Conservation (phyloP, 306 rosid species). For the peach (Prunus persica) region DNA sequence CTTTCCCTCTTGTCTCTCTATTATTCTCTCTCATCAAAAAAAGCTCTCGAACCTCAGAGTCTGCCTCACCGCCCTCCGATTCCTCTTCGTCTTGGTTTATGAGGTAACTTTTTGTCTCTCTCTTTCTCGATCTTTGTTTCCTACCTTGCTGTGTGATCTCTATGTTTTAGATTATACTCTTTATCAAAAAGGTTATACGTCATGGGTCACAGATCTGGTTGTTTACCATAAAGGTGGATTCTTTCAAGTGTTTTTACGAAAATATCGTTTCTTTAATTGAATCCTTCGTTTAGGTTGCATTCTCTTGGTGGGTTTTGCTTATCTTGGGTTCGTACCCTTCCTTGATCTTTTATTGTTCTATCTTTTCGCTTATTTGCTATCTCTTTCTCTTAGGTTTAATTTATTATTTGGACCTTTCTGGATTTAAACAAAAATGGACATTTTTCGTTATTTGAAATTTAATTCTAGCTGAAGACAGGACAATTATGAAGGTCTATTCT, state of each 20-base stretch:
- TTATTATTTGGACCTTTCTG: background rate
- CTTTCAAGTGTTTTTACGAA: background rate
- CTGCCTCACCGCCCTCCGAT: conserved; percentile 64
- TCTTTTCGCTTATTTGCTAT: background rate
- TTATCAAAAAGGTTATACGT: background rate
- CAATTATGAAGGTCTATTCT: background rate
- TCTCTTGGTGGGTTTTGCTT: conserved; percentile 6
- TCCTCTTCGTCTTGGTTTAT: conserved; percentile 91
- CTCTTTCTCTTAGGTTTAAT: background rate
- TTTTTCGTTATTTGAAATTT: background rate
- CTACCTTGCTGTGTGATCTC: too few species aligned
- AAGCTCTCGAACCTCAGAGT: conserved; percentile 28
- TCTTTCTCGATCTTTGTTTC: background rate
- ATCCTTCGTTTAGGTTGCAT: background rate
- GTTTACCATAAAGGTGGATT: background rate
- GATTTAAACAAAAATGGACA: background rate
- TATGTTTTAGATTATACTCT: background rate
- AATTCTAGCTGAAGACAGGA: background rate
- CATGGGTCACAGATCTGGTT: conserved; percentile 31
- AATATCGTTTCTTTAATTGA: background rate
- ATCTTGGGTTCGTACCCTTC: background rate
- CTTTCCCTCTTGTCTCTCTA: background rate
- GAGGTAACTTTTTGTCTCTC: conserved; percentile 44
- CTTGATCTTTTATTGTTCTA: background rate
- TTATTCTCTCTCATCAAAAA: background rate